Percentiles rank a stretch among this genome's conserved stretches.
These are phyloP conservation scores for Oxytropis ochrocephala DNA, from an alignment of 306 rosid species.

Conservation along the genomic window DNA sequence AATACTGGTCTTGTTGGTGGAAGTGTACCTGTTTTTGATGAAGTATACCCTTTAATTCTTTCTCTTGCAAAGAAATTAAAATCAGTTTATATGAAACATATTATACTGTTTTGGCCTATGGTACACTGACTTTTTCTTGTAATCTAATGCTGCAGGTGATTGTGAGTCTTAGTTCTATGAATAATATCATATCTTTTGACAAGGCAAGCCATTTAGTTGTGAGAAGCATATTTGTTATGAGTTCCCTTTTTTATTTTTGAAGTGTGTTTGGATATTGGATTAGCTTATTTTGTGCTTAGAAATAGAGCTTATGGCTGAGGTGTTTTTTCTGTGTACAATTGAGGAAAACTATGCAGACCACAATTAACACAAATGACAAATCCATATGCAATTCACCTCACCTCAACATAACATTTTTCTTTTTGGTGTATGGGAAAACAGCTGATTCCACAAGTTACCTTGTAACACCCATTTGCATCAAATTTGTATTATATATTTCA, in stretches of 20 bases:
- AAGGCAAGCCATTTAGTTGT: slow-evolving; percentile 49
- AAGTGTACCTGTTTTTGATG: slow-evolving; percentile 96
- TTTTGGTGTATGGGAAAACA: not conserved
- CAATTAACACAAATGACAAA: not conserved
- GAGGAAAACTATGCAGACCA: not conserved
- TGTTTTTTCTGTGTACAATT: not conserved
- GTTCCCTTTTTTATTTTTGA: not conserved
- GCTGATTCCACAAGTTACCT: not conserved
- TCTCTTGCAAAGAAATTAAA: not conserved
- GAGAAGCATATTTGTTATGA: slow-evolving; percentile 8
- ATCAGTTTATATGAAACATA: too few species aligned
- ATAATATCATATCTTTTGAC: slow-evolving; percentile 67
- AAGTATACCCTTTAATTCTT: slow-evolving; percentile 35
- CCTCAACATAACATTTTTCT: not conserved
- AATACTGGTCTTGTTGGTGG: slow-evolving; percentile 99
- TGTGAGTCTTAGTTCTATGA: slow-evolving; percentile 69
- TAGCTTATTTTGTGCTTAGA: slow-evolving; percentile 4
- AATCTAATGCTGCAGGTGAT: slow-evolving; percentile 70
- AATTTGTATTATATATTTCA: not conserved
- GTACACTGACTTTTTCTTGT: slow-evolving; percentile 15
- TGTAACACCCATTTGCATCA: not conserved
- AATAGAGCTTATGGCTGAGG: not conserved
- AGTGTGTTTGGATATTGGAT: slow-evolving; percentile 7
- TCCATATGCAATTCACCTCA: not conserved
- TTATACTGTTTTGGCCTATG: not conserved